Conservation (phyloP, 2,329 filamentous ascomycete genomes). For the Fusarium odoratissimum region DNA sequence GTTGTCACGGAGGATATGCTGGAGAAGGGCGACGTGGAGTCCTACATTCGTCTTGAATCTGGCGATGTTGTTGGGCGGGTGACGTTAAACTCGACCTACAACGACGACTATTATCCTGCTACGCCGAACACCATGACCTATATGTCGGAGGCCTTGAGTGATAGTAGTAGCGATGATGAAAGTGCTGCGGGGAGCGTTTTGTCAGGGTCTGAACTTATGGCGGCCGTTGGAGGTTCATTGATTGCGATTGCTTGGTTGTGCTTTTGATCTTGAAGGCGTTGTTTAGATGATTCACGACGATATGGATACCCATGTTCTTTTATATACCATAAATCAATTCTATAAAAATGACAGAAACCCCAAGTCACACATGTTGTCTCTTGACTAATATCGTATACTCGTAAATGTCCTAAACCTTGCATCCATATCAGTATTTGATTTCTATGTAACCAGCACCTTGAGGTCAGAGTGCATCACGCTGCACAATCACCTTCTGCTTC, state of each 20-base stretch:
- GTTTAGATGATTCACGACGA: constrained; percentile 16
- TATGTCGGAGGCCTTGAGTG: background rate
- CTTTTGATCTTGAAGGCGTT: constrained; percentile 7
- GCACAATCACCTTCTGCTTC: too few relatives aligned
- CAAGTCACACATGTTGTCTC: background rate
- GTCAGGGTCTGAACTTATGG: background rate
- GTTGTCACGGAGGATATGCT: constrained; percentile 58
- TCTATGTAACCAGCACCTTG: too few relatives aligned
- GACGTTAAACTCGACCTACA: constrained; percentile 69
- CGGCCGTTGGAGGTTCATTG: constrained; percentile 12
- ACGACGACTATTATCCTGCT: constrained; percentile 63
- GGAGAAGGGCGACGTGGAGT: constrained; percentile 58
- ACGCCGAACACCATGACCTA: constrained; percentile 54
- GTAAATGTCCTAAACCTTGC: background rate
- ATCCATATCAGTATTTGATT: background rate
- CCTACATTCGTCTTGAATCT: constrained; percentile 71
- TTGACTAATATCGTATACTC: background rate
- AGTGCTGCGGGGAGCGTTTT: background rate
- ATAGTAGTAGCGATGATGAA: background rate
- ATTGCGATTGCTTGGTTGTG: constrained; percentile 14
- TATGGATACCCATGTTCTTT: constrained; percentile 20
- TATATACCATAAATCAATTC: background rate
- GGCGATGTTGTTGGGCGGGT: constrained; percentile 63
- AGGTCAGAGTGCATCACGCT: too few relatives aligned
- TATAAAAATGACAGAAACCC: background rate